A percentile compares a stretch with the other conserved stretches of the same genome.
Evolutionary conservation across 805 yeast genomes (phyloP).

Genomic region (Starmerella gropengiesseri): DNA sequence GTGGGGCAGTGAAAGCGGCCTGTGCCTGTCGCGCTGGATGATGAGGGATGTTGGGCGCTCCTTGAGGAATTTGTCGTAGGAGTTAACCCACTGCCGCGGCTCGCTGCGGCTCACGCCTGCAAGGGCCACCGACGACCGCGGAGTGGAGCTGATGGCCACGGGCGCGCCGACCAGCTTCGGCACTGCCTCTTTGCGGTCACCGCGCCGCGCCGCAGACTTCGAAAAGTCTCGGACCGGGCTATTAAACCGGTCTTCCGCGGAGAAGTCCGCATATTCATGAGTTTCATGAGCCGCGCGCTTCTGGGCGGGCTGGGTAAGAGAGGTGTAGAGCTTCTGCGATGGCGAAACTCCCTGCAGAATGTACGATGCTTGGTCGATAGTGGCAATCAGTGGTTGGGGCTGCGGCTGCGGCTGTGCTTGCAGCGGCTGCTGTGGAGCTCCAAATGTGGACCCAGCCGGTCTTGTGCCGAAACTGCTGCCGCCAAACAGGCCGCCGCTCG

Average conservation of each 20-base stretch:
- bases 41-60: constrained; percentile 24
- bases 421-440: constrained; percentile 2
- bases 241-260: neutral
- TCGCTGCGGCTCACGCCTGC: constrained; percentile 2
- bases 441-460: constrained; percentile 5
- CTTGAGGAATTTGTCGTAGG: constrained; percentile 21
- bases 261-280: neutral
- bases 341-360: constrained; percentile 21
- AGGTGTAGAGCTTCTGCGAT: constrained; percentile 22
- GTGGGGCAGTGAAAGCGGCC: neutral
- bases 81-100: constrained; percentile 22
- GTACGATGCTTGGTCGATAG: constrained; percentile 27
- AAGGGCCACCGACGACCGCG: neutral
- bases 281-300: constrained; percentile 11
- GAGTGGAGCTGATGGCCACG: neutral
- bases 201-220: neutral
- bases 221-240: neutral
- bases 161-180: neutral
- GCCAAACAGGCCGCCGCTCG: neutral
- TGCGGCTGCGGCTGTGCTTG: constrained; percentile 12
- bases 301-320: constrained; percentile 16
- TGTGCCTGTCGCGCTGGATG: constrained; percentile 12
- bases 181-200: neutral
- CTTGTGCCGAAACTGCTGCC: constrained; percentile 2
- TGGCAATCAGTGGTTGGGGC: constrained; percentile 18